Conservation (phyloP, 2,329 filamentous ascomycete species). For the Myriosclerotinia curreyana region DNA sequence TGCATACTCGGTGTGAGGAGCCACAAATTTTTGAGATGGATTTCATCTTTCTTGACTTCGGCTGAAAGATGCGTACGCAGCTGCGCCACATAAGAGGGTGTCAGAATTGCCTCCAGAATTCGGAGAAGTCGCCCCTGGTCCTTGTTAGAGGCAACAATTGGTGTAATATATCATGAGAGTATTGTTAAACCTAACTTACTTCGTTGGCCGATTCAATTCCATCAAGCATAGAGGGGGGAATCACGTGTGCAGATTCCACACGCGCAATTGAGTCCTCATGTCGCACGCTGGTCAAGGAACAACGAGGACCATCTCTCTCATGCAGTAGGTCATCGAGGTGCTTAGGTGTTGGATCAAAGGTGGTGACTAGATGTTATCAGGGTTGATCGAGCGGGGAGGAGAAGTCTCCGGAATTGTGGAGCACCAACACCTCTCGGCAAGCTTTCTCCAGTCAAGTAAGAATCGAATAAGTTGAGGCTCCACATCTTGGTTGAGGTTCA, state of each 20-base stretch:
- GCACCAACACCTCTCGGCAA: background rate
- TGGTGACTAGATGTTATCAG: background rate
- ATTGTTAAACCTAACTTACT: background rate
- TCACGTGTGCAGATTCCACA: background rate
- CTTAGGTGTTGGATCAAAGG: background rate
- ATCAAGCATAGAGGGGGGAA: background rate
- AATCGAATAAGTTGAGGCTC: background rate
- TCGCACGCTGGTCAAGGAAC: background rate
- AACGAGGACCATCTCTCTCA: background rate
- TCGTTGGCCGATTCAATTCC: background rate
- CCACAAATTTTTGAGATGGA: background rate
- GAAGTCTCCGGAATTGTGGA: background rate
- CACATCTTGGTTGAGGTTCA: background rate
- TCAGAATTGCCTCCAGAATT: background rate
- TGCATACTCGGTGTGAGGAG: background rate
- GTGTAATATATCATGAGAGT: background rate
- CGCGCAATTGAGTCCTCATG: background rate
- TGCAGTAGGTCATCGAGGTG: background rate
- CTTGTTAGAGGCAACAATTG: background rate
- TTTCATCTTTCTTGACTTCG: background rate
- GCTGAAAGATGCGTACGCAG: background rate
- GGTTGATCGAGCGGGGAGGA: background rate
- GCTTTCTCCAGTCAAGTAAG: background rate
- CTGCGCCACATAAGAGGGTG: background rate
- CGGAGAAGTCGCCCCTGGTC: background rate